These are phyloP conservation scores for Crucihimalaya himalaica DNA, from an alignment of 345 rosid species.

Conservation along the genomic window DNA sequence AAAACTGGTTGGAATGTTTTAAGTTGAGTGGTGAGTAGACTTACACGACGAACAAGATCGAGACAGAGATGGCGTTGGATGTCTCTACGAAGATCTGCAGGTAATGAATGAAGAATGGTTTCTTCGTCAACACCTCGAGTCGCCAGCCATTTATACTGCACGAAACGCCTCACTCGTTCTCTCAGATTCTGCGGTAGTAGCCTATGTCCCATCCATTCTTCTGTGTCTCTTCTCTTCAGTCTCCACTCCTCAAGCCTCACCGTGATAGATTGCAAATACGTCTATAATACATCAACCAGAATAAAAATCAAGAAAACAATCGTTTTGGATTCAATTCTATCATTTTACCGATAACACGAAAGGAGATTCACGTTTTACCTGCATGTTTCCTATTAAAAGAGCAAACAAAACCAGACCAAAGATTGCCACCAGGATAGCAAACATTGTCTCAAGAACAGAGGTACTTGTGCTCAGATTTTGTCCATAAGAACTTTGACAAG, in stretches of 20 bases:
- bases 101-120: constrained; percentile 59
- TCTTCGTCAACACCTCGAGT: constrained; percentile 82
- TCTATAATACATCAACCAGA: constrained; percentile 41
- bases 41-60: constrained; percentile 78
- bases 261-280: constrained; percentile 72
- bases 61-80: constrained; percentile 81
- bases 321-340: not conserved
- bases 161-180: constrained; percentile 54
- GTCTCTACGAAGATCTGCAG: constrained; percentile 71
- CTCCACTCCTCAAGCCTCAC: constrained; percentile 83
- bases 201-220: constrained; percentile 75
- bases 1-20: not conserved
- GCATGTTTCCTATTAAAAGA: constrained; percentile 66
- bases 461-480: constrained; percentile 53
- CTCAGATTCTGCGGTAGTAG: constrained; percentile 60
- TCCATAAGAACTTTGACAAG: constrained; percentile 55
- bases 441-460: constrained; percentile 54
- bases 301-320: not conserved
- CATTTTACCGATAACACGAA: constrained; percentile 27
- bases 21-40: constrained; percentile 30
- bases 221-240: constrained; percentile 64
- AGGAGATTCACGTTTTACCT: constrained; percentile 41
- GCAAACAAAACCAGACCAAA: constrained; percentile 71
- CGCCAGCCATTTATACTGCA: constrained; percentile 76
- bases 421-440: constrained; percentile 58